phyloP scores from a whole-genome alignment of 1,139 yeast genomes.

The Torulaspora globosa region DNA sequence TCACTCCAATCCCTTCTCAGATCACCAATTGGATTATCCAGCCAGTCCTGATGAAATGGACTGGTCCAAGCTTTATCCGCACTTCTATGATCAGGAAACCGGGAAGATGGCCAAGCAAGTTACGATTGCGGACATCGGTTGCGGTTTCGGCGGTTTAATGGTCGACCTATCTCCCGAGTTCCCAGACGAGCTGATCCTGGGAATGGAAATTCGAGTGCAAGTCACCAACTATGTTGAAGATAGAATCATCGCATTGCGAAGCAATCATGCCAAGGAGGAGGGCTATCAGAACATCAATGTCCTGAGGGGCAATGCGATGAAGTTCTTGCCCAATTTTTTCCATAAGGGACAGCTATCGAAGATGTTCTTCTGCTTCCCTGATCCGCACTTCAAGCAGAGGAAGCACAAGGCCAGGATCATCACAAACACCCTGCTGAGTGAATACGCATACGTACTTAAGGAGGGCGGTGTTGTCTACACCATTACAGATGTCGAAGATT shows the following conservation, averaged over 20 bases:
- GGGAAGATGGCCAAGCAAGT: conserved; percentile 53
- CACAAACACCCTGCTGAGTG: conserved; percentile 81
- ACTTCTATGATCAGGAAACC: conserved; percentile 43
- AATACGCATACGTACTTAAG: conserved; percentile 83
- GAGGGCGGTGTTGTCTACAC: conserved; percentile 91
- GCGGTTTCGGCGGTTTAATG: conserved; percentile 94
- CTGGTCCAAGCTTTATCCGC: conserved; percentile 77
- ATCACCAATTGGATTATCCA: conserved; percentile 89
- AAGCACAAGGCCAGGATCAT: conserved; percentile 96
- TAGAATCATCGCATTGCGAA: conserved; percentile 79
- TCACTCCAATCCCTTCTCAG: conserved; percentile 95
- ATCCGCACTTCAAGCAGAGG: conserved; percentile 96
- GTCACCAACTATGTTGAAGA: conserved; percentile 97
- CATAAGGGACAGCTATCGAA: conserved; percentile 73
- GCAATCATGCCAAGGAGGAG: conserved; percentile 34
- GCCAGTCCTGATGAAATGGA: conserved; percentile 75
- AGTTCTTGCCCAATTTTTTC: conserved; percentile 91
- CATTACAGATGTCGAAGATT: conserved; percentile 90
- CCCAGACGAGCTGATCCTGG: conserved; percentile 70
- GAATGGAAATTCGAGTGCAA: conserved; percentile 97
- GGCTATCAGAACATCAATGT: conserved; percentile 81
- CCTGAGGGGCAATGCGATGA: conserved; percentile 94
- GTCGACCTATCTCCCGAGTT: conserved; percentile 74
- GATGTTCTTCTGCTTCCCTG: conserved; percentile 98
- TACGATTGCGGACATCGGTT: conserved; percentile 93